phyloP scores from a whole-genome alignment of 306 rosid species.

The Ormosia emarginata region DNA sequence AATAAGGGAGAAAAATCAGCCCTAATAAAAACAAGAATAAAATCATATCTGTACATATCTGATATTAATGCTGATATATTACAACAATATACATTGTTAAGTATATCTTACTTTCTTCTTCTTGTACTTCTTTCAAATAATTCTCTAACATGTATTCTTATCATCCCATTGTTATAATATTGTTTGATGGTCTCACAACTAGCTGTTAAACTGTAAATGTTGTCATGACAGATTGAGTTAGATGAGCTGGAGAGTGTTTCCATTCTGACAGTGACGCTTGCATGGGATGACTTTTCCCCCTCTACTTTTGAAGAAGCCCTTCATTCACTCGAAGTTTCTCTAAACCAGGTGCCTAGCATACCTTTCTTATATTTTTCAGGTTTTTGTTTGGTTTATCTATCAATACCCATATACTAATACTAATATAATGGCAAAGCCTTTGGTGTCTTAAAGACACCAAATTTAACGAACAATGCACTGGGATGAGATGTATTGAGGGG shows the following conservation, averaged over 20 bases:
- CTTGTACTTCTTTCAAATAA: neutral
- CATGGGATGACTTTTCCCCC: constrained; percentile 69
- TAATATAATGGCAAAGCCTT: neutral
- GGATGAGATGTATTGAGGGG: neutral
- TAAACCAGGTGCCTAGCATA: constrained; percentile 61
- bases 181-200: constrained; percentile 12
- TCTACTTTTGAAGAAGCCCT: constrained; percentile 63
- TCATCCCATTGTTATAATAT: neutral
- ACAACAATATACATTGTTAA: neutral
- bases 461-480: neutral
- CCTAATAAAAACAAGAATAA: no score
- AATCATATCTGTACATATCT: no score
- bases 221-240: constrained; percentile 69
- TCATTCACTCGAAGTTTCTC: constrained; percentile 51
- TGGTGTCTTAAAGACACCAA: neutral
- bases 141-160: neutral
- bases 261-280: constrained; percentile 71
- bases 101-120: neutral
- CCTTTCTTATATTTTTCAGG: constrained; percentile 4
- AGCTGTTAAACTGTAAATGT: constrained; percentile 9
- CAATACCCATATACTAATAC: neutral
- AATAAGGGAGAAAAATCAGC: no score
- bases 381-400: constrained; percentile 12
- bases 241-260: constrained; percentile 73
- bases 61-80: no score